These are phyloP conservation scores for Clitopilus passeckerianus DNA, from an alignment of 768 basidiomycete genomes.

Conservation along the genomic window DNA sequence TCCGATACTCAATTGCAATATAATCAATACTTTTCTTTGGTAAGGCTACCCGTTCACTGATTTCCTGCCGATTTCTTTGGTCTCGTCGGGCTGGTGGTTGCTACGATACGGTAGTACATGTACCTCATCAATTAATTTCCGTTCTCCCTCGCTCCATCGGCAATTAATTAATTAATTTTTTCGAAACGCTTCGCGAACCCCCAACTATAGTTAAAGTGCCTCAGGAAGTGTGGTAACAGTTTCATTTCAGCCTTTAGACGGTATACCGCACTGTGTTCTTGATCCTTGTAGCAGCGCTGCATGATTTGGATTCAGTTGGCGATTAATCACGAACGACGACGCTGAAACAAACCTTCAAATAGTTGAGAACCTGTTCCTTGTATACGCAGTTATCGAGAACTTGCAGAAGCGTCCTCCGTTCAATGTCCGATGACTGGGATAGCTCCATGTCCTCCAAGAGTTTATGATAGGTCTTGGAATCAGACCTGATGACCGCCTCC, in stretches of 20 bases:
- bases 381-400: not conserved
- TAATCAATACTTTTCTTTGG: too few relatives aligned
- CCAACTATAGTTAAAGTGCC: too few relatives aligned
- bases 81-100: too few relatives aligned
- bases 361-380: not conserved
- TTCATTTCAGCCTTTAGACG: not conserved
- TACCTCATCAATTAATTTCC: too few relatives aligned
- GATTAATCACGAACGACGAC: not conserved
- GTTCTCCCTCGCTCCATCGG: too few relatives aligned
- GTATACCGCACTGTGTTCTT: not conserved
- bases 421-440: not conserved
- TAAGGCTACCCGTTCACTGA: too few relatives aligned
- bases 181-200: too few relatives aligned
- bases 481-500: not conserved
- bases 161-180: too few relatives aligned
- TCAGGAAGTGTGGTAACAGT: not conserved
- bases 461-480: not conserved
- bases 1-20: too few relatives aligned
- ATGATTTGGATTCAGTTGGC: not conserved
- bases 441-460: not conserved
- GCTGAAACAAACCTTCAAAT: not conserved
- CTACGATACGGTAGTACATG: too few relatives aligned
- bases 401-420: not conserved
- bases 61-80: too few relatives aligned
- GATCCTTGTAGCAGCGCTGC: not conserved